Percentiles rank a stretch among this genome's conserved stretches.
Conservation (phyloP, 2,329 filamentous ascomycete genomes). For the Phialophora tarda region DNA sequence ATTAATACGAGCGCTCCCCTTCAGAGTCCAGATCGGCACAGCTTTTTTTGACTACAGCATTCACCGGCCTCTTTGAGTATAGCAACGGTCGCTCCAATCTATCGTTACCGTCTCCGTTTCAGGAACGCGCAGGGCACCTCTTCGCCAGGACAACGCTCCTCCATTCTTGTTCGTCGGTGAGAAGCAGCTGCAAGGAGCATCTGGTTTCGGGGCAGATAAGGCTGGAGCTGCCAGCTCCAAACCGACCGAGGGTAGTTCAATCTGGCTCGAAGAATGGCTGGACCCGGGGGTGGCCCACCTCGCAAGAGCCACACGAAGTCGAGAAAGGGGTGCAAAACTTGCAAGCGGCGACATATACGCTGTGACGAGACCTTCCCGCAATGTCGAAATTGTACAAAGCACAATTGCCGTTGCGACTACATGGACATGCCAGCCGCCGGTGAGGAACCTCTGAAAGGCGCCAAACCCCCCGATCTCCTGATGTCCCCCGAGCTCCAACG, state of each 20-base stretch:
- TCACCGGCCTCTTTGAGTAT: not conserved
- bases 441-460: constrained; percentile 58
- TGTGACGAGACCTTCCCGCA: constrained; percentile 98
- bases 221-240: not conserved
- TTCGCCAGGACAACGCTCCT: not conserved
- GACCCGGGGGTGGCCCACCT: constrained; percentile 91
- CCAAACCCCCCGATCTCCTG: constrained; percentile 68
- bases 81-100: not conserved
- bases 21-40: constrained; percentile 5
- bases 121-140: not conserved
- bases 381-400: constrained; percentile 98
- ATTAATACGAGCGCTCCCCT: constrained; percentile 30
- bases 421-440: constrained; percentile 77
- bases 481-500: constrained; percentile 86
- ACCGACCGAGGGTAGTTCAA: constrained; percentile 8
- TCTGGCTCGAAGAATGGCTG: constrained; percentile 68
- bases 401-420: constrained; percentile 98
- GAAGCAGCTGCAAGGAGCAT: not conserved
- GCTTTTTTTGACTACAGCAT: constrained; percentile 17
- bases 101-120: not conserved
- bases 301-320: constrained; percentile 95
- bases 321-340: constrained; percentile 96
- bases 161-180: not conserved
- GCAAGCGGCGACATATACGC: constrained; percentile 95
- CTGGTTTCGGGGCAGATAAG: not conserved